Conservation (phyloP, 176 grass and related monocot species). For the Zea mays region DNA sequence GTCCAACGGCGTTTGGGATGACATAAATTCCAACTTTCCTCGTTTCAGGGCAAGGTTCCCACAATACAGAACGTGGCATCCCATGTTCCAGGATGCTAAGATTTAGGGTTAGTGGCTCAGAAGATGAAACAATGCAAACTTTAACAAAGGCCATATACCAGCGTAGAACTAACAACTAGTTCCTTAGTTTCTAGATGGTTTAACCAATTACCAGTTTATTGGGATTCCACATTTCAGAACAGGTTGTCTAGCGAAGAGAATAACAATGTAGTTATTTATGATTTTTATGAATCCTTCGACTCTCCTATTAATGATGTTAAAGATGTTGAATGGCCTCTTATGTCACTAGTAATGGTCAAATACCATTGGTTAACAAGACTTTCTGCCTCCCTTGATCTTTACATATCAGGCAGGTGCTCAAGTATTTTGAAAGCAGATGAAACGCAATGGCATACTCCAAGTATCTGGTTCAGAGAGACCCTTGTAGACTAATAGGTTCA, state of each 20-base stretch:
- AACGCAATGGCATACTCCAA: not conserved
- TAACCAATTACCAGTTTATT: not conserved
- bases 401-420: not conserved
- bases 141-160: conserved; percentile 27
- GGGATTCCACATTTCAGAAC: not conserved
- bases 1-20: not conserved
- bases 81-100: not conserved
- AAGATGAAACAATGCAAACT: not conserved
- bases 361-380: not conserved
- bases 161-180: not conserved
- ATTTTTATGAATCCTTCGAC: not conserved
- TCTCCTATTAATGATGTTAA: not conserved
- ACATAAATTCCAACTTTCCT: not conserved
- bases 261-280: conserved; percentile 2
- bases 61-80: not conserved
- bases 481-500: not conserved
- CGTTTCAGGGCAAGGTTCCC: not conserved
- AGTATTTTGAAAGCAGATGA: conserved; percentile 3
- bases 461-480: conserved; percentile 14
- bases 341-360: not conserved
- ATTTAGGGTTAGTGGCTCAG: not conserved
- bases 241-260: not conserved
- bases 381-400: conserved; percentile 1
- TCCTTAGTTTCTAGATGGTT: not conserved
- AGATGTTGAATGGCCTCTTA: not conserved